Evolutionary conservation across 495 filamentous ascomycete genomes (phyloP), one percentile per base, ranked within the genome.

Genomic region (Darksidea phi): DNA sequence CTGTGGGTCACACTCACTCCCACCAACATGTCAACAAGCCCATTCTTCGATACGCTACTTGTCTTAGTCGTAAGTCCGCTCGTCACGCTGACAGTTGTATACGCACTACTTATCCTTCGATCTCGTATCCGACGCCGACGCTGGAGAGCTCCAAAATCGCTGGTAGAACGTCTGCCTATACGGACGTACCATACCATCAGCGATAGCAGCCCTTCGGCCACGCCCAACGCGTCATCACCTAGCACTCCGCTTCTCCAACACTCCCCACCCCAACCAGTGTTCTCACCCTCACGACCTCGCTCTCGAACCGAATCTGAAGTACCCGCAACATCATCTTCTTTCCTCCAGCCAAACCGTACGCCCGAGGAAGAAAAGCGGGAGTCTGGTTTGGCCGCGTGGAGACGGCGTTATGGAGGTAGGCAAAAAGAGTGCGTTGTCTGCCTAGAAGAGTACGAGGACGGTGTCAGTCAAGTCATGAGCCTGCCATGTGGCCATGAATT

Each of bases 401-500:
- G 89, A 75, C 86, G 86, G 58, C 89, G 88, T 63, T 95, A 95
- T 67, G 92, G 86, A 71, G 88, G 89, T 45, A 84, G 88, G 55
- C 91, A 97, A 71, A 82, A 89, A 1, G 94, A 97, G 72, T 98
- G 94, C 70, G 94, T 96, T n/a, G 92, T 98, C 23, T 98, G 94
- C 64, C 77, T 97, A 49, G 94, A 98, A 74, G 95, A 98, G 68
- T 98, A 97, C 72, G 79, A 96, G 17, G 95, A 97, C 72, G 93
- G 94, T 26, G 85, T 97, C 67, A 96, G 91, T 71, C 79, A 84
- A 57, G 95, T 98, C 17, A 98, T 98, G 94, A 96, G 89, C 65
- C 76, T 98, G 51, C 94, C 94, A n/a, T 98, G 94, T 75, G 94
- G 94, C 21, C 94, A 98, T 71, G 94, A 98, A 69, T 98, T 98